These are phyloP conservation scores for Cordia subcordata DNA, from an alignment of 257 asterid genomes.

Conservation along the genomic window DNA sequence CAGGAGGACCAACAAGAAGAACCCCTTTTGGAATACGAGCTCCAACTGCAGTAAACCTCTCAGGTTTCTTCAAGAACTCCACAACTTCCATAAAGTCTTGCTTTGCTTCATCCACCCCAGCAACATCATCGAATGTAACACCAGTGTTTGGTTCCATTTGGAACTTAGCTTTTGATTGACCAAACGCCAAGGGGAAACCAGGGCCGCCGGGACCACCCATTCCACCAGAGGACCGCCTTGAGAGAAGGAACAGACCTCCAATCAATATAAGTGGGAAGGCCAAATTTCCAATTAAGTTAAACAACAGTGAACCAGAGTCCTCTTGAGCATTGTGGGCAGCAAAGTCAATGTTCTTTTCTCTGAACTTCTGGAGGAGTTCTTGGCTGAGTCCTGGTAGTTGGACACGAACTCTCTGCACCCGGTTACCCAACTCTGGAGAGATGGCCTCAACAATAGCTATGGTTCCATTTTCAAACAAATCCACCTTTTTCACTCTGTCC, in stretches of 20 bases:
- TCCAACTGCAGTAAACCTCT: constrained; percentile 95
- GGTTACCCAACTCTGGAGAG: constrained; percentile 87
- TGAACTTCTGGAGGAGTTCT: constrained; percentile 92
- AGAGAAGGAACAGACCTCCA: constrained; percentile 94
- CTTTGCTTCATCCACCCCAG: constrained; percentile 98
- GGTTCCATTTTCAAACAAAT: constrained; percentile 85
- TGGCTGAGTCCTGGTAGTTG: constrained; percentile 97
- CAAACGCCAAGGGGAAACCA: constrained; percentile 71
- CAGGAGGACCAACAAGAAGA: constrained; percentile 98
- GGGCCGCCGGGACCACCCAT: constrained; percentile 99
- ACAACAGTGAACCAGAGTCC: constrained; percentile 80
- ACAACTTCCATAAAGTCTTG: constrained; percentile 99
- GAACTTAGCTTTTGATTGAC: constrained; percentile 94
- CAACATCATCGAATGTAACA: constrained; percentile 91
- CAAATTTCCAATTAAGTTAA: constrained; percentile 77
- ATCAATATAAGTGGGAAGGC: constrained; percentile 86
- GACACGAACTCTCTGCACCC: constrained; percentile 86
- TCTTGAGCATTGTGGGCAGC: constrained; percentile 96
- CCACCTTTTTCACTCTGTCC: constrained; percentile 80
- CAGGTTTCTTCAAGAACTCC: constrained; percentile 95
- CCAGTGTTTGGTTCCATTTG: constrained; percentile 99
- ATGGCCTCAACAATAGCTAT: constrained; percentile 93
- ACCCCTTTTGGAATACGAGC: constrained; percentile 99
- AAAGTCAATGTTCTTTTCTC: constrained; percentile 91
- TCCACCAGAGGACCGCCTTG: constrained; percentile 88